Percentiles rank a stretch among this genome's conserved stretches.
Conservation (phyloP, 768 basidiomycete species). For the Mycena olivaceomarginata region DNA sequence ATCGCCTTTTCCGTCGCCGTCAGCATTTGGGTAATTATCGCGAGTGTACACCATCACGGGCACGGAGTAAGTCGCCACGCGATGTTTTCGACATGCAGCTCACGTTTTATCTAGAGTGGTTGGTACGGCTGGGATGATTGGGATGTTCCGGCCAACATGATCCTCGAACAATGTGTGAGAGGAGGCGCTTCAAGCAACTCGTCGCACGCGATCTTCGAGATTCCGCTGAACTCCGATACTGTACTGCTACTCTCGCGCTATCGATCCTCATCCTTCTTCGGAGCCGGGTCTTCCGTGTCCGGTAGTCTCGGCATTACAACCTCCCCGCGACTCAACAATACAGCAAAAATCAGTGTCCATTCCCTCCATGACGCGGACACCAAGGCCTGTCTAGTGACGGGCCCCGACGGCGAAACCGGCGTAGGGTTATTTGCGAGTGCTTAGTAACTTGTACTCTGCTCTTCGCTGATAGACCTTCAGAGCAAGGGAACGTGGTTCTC, state of each 20-base stretch:
- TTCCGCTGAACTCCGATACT: constrained; percentile 11
- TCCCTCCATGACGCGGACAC: neutral
- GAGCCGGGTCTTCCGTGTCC: neutral
- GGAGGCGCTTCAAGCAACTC: too few relatives aligned
- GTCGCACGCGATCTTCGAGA: neutral
- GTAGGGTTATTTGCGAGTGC: constrained; percentile 33
- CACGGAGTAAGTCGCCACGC: too few relatives aligned
- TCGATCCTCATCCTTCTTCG: neutral
- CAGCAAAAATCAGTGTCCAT: constrained; percentile 11
- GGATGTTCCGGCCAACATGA: too few relatives aligned
- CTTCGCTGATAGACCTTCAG: neutral
- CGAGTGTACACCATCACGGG: too few relatives aligned
- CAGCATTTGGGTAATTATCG: too few relatives aligned
- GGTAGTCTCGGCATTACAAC: constrained; percentile 24
- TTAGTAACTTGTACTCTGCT: neutral
- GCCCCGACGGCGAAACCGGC: constrained; percentile 7
- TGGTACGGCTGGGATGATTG: too few relatives aligned
- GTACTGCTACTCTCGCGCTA: constrained; percentile 1
- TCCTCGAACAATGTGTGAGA: too few relatives aligned
- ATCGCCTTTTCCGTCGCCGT: too few relatives aligned
- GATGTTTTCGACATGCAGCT: neutral
- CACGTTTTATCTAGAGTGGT: too few relatives aligned
- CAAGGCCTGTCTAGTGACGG: constrained; percentile 17
- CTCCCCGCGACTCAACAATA: constrained; percentile 12
- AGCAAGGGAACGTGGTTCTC: neutral